Percentiles rank a stretch among this genome's conserved stretches.
These are phyloP conservation scores for Cyberlindnera maclurae DNA, from an alignment of 805 yeast genomes.

Conservation along the genomic window DNA sequence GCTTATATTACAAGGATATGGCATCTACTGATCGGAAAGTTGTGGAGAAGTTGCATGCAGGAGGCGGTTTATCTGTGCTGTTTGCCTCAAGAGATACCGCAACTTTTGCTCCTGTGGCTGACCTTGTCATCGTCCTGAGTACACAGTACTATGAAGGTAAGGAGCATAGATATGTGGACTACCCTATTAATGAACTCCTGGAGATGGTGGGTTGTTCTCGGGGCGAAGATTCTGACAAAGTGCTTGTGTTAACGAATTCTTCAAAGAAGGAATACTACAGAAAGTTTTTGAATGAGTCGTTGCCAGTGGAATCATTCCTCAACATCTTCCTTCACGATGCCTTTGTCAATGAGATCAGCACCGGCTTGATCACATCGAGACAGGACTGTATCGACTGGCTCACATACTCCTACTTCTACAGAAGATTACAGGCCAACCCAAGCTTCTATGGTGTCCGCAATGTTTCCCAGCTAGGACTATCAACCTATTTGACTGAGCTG, in stretches of 20 bases:
- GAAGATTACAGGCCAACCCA: conserved; percentile 77
- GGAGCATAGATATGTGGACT: conserved; percentile 65
- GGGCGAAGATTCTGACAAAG: conserved; percentile 31
- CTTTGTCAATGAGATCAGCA: conserved; percentile 67
- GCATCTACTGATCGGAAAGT: conserved; percentile 40
- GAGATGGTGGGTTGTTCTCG: conserved; percentile 55
- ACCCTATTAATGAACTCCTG: conserved; percentile 52
- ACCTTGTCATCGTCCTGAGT: conserved; percentile 56
- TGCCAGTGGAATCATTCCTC: conserved; percentile 80
- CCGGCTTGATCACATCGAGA: conserved; percentile 51
- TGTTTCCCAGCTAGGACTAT: conserved; percentile 57
- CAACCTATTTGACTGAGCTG: conserved; percentile 76
- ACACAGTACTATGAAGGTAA: conserved; percentile 67
- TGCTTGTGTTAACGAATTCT: conserved; percentile 49
- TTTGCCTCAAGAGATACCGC: conserved; percentile 56
- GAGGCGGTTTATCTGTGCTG: conserved; percentile 48
- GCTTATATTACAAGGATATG: conserved; percentile 56
- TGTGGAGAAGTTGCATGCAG: conserved; percentile 44
- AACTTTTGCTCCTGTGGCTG: conserved; percentile 41
- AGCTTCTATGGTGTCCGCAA: conserved; percentile 79
- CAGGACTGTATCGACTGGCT: conserved; percentile 92
- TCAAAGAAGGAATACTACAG: conserved; percentile 56
- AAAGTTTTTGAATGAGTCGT: conserved; percentile 62
- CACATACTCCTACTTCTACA: conserved; percentile 74
- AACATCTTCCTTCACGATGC: conserved; percentile 55